phyloP scores from a whole-genome alignment of 768 basidiomycete genomes.

The Suillus paluster region DNA sequence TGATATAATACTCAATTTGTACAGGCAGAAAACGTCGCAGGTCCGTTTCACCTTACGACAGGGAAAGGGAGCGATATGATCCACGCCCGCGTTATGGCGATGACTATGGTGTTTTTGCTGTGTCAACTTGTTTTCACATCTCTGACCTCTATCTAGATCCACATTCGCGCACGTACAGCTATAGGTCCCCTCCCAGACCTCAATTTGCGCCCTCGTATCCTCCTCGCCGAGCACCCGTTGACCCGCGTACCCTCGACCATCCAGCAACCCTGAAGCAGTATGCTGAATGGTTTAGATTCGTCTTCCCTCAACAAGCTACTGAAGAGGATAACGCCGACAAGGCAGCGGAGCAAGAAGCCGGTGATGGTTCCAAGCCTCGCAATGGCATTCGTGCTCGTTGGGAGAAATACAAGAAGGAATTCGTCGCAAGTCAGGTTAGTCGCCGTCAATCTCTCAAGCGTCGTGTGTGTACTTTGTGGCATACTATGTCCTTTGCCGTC shows the following conservation, averaged over 20 bases:
- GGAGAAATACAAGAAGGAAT: constrained; percentile 95
- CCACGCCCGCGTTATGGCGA: constrained; percentile 83
- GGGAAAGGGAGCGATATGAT: constrained; percentile 83
- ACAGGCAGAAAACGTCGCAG: constrained; percentile 78
- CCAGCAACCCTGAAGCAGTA: constrained; percentile 83
- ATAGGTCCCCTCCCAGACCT: constrained; percentile 67
- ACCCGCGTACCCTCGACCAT: constrained; percentile 83
- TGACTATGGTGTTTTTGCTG: constrained; percentile 67
- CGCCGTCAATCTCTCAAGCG: constrained; percentile 17
- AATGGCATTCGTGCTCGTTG: constrained; percentile 84
- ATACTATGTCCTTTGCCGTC: constrained; percentile 21
- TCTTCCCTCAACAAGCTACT: constrained; percentile 71
- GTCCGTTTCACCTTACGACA: constrained; percentile 75
- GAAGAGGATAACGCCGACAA: constrained; percentile 88
- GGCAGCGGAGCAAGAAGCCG: constrained; percentile 82
- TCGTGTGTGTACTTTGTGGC: constrained; percentile 22
- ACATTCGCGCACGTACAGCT: constrained; percentile 66
- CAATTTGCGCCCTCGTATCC: constrained; percentile 48
- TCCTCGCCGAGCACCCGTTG: constrained; percentile 66
- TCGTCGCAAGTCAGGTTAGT: constrained; percentile 85
- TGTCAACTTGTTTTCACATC: background rate
- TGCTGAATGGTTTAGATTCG: constrained; percentile 86
- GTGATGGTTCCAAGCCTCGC: constrained; percentile 80
- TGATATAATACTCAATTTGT: constrained; percentile 17
- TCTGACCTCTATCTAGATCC: constrained; percentile 49